A percentile compares a stretch with the other conserved stretches of the same genome.
phyloP scores from a whole-genome alignment of 139 green algal genomes.

The Dunaliella primolecta region DNA sequence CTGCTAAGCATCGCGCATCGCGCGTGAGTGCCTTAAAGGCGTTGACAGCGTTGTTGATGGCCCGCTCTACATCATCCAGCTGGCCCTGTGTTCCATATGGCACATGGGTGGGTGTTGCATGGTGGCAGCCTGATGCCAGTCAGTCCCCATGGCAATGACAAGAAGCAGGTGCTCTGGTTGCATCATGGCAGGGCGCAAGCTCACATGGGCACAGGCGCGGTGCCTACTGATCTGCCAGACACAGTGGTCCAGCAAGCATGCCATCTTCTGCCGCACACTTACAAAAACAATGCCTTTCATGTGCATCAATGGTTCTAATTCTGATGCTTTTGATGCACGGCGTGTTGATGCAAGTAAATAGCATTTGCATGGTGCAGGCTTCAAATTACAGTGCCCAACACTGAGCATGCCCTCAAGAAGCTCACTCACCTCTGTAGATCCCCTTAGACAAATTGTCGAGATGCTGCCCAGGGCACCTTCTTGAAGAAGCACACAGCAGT shows the following conservation, averaged over 20 bases:
- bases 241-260: no score
- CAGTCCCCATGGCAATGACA: neutral
- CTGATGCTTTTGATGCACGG: no score
- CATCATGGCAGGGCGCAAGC: neutral
- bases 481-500: slow-evolving; percentile 78
- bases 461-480: slow-evolving; percentile 58
- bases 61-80: slow-evolving; percentile 94
- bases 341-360: no score
- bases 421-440: slow-evolving; percentile 29
- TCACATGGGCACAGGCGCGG: neutral
- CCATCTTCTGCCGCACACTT: no score
- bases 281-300: no score
- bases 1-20: slow-evolving; percentile 77
- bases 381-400: no score
- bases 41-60: slow-evolving; percentile 96
- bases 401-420: no score
- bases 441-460: slow-evolving; percentile 88
- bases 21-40: slow-evolving; percentile 86
- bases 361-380: no score
- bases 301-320: no score
- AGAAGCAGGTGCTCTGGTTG: neutral
- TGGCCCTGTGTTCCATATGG: slow-evolving; percentile 64
- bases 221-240: no score
- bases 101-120: neutral
- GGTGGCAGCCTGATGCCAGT: neutral